Conservation (phyloP, 176 grass and related monocot species). For the Juncus inflexus region DNA sequence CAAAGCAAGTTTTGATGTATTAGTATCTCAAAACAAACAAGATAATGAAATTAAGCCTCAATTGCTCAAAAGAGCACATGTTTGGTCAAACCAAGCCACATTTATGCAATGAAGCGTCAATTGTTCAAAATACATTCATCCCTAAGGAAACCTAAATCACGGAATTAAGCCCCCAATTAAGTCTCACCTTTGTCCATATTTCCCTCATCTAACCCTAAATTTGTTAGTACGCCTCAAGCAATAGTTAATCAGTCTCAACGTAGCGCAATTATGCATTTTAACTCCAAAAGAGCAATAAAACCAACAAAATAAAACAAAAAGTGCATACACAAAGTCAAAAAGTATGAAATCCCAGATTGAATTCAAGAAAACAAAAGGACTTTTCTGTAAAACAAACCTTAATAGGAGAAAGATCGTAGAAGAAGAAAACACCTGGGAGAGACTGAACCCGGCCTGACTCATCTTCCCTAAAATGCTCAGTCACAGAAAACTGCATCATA, state of each 20-base stretch:
- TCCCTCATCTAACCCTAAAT: neutral
- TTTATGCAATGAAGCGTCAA: neutral
- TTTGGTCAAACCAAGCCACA: neutral
- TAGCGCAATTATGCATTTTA: too few relatives aligned
- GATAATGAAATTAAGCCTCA: slow-evolving; percentile 2
- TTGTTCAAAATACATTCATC: neutral
- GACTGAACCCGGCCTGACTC: slow-evolving; percentile 60
- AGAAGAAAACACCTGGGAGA: slow-evolving; percentile 97
- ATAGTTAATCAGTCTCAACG: neutral
- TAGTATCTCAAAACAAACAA: neutral
- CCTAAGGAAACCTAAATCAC: neutral
- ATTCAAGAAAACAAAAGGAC: slow-evolving; percentile 3
- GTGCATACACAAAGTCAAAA: neutral
- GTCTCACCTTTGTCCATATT: neutral
- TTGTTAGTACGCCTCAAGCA: neutral
- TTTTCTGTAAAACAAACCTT: slow-evolving; percentile 49
- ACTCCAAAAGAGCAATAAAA: neutral
- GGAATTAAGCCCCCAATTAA: slow-evolving; percentile 1
- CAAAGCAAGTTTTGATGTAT: neutral
- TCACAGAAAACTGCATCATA: slow-evolving; percentile 78
- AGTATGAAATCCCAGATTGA: neutral
- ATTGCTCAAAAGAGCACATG: neutral
- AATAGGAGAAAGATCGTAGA: slow-evolving; percentile 96
- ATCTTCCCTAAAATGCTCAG: slow-evolving; percentile 85
- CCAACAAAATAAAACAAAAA: slow-evolving; percentile 6